Percentiles rank a stretch among this genome's conserved stretches.
Conservation (phyloP, 805 yeast genomes). For the Ogataea polymorpha region DNA sequence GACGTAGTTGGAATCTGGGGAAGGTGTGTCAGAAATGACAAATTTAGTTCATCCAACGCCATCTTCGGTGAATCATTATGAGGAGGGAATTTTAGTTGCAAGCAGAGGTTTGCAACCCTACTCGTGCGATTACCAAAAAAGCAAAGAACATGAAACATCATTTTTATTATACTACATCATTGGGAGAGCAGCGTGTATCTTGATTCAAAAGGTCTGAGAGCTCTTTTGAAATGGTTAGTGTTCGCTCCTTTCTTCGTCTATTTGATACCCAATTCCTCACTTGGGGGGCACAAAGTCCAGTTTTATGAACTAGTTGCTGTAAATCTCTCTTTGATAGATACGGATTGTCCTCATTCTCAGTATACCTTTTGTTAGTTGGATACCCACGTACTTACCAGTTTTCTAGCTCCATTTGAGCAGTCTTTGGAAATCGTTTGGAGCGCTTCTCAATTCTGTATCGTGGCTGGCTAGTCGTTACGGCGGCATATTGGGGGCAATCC, state of each 20-base stretch:
- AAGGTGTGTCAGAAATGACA: not conserved
- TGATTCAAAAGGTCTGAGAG: conserved; percentile 5
- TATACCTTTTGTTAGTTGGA: conserved; percentile 15
- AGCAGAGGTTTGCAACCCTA: not conserved
- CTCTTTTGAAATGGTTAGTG: conserved; percentile 9
- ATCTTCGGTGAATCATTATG: not conserved
- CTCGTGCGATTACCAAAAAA: conserved; percentile 3
- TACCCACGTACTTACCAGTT: conserved; percentile 9
- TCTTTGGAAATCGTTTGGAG: conserved; percentile 4
- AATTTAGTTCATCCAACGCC: not conserved
- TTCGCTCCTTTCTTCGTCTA: conserved; percentile 15
- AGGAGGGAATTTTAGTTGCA: not conserved
- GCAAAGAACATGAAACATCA: conserved; percentile 1
- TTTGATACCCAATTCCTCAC: conserved; percentile 22
- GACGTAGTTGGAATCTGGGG: not conserved
- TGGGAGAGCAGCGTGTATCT: not conserved
- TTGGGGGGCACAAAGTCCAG: conserved; percentile 17
- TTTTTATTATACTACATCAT: not conserved
- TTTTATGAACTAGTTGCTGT: conserved; percentile 7
- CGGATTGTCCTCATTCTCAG: conserved; percentile 18
- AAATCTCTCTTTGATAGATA: conserved; percentile 17
- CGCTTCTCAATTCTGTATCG: too few species aligned
- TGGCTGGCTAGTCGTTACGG: too few species aligned
- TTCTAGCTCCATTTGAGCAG: not conserved
- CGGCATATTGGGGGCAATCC: too few species aligned